Conservation (phyloP, 352 stramenopile genomes). For the Phytophthora kernoviae region DNA sequence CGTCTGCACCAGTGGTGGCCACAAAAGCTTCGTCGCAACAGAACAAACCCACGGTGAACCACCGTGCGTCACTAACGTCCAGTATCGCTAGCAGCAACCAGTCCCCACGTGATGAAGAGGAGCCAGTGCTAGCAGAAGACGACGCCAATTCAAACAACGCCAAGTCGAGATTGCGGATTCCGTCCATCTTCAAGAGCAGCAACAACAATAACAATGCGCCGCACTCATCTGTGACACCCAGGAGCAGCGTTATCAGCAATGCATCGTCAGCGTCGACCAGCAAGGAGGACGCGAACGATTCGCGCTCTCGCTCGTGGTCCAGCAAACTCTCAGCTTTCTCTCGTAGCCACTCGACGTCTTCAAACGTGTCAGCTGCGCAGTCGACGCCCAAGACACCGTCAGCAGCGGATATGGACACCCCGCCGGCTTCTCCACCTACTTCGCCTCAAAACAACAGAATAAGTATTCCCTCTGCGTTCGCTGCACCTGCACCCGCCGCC, state of each 20-base stretch:
- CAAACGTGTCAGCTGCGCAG: slow-evolving; percentile 32
- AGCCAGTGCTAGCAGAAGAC: slow-evolving; percentile 26
- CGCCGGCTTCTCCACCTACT: slow-evolving; percentile 28
- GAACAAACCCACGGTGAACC: slow-evolving; percentile 21
- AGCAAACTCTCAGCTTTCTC: slow-evolving; percentile 70
- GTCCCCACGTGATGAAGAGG: slow-evolving; percentile 31
- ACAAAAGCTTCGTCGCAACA: slow-evolving; percentile 25
- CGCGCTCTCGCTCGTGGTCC: slow-evolving; percentile 54
- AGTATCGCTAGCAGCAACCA: slow-evolving; percentile 40
- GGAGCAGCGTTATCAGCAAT: slow-evolving; percentile 45
- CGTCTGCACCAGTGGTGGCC: slow-evolving; percentile 31
- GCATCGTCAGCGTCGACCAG: slow-evolving; percentile 33
- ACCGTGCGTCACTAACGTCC: slow-evolving; percentile 33
- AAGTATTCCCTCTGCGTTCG: slow-evolving; percentile 44
- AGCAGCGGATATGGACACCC: slow-evolving; percentile 23
- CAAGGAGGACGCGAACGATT: slow-evolving; percentile 32
- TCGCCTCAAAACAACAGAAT: slow-evolving; percentile 27
- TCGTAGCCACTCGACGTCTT: slow-evolving; percentile 43
- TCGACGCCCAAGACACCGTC: slow-evolving; percentile 31
- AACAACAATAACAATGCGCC: slow-evolving; percentile 13
- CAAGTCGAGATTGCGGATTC: slow-evolving; percentile 54
- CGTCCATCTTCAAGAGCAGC: slow-evolving; percentile 58
- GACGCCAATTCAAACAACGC: slow-evolving; percentile 5
- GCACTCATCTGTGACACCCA: slow-evolving; percentile 18
- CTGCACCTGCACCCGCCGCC: slow-evolving; percentile 21